These are phyloP conservation scores for Limonium bicolor DNA, from an alignment of 148 eudicot genomes.

Conservation along the genomic window DNA sequence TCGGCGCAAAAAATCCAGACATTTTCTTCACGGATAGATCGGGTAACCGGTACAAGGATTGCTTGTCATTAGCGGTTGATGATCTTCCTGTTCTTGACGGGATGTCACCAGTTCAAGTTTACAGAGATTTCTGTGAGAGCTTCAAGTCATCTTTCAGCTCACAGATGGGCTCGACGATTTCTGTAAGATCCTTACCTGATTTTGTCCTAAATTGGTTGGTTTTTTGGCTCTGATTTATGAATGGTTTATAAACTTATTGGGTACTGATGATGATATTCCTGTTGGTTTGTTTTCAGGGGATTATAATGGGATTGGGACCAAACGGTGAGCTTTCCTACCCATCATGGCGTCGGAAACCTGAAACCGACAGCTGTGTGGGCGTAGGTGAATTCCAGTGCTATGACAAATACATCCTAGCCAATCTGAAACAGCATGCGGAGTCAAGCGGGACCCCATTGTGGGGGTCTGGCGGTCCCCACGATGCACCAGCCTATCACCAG, in stretches of 20 bases:
- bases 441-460: constrained; percentile 44
- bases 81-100: constrained; percentile 62
- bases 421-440: constrained; percentile 53
- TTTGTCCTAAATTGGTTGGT: not conserved
- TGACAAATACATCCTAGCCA: constrained; percentile 48
- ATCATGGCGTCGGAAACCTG: constrained; percentile 19
- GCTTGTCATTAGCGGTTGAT: constrained; percentile 60
- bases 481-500: constrained; percentile 46
- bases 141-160: constrained; percentile 43
- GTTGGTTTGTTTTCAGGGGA: constrained; percentile 38
- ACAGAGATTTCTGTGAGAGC: constrained; percentile 50
- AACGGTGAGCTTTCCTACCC: constrained; percentile 88
- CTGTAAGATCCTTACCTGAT: constrained; percentile 18
- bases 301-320: constrained; percentile 77
- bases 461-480: constrained; percentile 89
- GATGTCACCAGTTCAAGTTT: constrained; percentile 56
- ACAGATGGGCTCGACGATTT: constrained; percentile 73
- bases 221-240: not conserved
- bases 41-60: constrained; percentile 38
- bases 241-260: not conserved
- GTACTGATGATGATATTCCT: not conserved
- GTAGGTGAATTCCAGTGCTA: constrained; percentile 89
- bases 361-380: constrained; percentile 20
- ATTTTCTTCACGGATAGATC: constrained; percentile 52
- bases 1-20: constrained; percentile 36